phyloP scores from a whole-genome alignment of 768 basidiomycete genomes.

The Boletus speciosus region DNA sequence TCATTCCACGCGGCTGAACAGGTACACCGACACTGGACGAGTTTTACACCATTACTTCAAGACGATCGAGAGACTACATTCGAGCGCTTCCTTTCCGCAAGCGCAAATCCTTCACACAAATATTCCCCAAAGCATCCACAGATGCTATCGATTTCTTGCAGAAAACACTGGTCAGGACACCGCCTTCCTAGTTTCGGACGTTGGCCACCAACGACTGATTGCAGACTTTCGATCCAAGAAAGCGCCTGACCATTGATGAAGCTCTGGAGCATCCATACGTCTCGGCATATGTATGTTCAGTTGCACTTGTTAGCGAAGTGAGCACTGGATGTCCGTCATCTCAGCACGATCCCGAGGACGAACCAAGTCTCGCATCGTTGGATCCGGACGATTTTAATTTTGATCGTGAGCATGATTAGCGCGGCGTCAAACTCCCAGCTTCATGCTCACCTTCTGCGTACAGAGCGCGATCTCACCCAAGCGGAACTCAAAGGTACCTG shows the following conservation, averaged over 20 bases:
- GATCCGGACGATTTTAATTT: conserved; percentile 89
- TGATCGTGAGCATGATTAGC: conserved; percentile 52
- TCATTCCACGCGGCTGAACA: conserved; percentile 26
- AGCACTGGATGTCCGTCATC: conserved; percentile 2
- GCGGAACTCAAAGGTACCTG: conserved; percentile 61
- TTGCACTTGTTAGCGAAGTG: not conserved
- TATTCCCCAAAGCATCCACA: conserved; percentile 76
- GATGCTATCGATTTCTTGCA: conserved; percentile 71
- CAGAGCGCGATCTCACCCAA: conserved; percentile 66
- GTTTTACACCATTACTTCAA: conserved; percentile 85
- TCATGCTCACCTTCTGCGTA: conserved; percentile 6
- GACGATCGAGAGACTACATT: conserved; percentile 83
- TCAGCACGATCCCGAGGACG: conserved; percentile 86
- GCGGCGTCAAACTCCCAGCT: not conserved
- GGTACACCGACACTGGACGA: conserved; percentile 86
- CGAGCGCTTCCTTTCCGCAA: conserved; percentile 82
- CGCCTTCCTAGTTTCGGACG: conserved; percentile 26
- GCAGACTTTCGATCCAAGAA: conserved; percentile 85
- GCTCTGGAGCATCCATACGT: conserved; percentile 83
- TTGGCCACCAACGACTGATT: not conserved
- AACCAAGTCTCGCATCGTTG: conserved; percentile 76
- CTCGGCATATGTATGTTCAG: conserved; percentile 58
- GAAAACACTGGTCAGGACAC: conserved; percentile 56
- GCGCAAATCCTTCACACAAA: conserved; percentile 58
- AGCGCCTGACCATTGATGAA: conserved; percentile 77